phyloP scores from a whole-genome alignment of 1,284 basidiomycete genomes.

The Mycena citricolor region DNA sequence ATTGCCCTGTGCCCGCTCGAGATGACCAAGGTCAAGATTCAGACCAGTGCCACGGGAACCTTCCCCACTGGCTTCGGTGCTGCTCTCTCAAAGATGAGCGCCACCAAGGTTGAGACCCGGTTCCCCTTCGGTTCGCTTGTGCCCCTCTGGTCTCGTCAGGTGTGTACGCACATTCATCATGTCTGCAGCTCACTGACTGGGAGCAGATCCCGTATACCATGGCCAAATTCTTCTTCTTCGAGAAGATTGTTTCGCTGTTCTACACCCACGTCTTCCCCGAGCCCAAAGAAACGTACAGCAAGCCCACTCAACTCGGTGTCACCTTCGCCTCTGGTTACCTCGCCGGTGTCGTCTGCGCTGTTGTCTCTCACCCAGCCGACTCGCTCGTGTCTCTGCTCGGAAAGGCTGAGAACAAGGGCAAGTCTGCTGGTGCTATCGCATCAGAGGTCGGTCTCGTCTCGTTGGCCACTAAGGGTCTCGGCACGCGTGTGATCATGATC shows the following conservation, averaged over 20 bases:
- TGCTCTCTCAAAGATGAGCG: constrained; percentile 68
- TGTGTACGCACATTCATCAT: constrained; percentile 29
- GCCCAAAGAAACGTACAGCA: constrained; percentile 71
- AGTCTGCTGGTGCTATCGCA: constrained; percentile 64
- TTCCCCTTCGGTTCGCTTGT: constrained; percentile 81
- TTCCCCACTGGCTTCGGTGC: constrained; percentile 74
- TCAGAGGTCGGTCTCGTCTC: constrained; percentile 60
- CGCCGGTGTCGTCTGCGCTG: constrained; percentile 78
- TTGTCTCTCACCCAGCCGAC: constrained; percentile 83
- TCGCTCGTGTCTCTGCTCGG: constrained; percentile 78
- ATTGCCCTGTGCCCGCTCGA: constrained; percentile 82
- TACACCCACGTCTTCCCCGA: constrained; percentile 74
- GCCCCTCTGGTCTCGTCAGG: constrained; percentile 83
- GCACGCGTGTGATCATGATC: constrained; percentile 80
- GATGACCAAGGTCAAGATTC: constrained; percentile 86
- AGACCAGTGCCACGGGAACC: constrained; percentile 69
- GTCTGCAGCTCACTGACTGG: neutral
- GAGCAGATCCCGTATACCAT: constrained; percentile 80
- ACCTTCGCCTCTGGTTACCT: constrained; percentile 82
- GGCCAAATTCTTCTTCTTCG: constrained; percentile 87
- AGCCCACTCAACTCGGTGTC: constrained; percentile 74
- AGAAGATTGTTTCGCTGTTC: constrained; percentile 75
- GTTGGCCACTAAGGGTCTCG: constrained; percentile 77
- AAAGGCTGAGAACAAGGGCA: constrained; percentile 76
- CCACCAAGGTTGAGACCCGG: constrained; percentile 63